A percentile compares a stretch with the other conserved stretches of the same genome.
Conservation (phyloP, 768 basidiomycete genomes). For the Mycena albidolilacea region DNA sequence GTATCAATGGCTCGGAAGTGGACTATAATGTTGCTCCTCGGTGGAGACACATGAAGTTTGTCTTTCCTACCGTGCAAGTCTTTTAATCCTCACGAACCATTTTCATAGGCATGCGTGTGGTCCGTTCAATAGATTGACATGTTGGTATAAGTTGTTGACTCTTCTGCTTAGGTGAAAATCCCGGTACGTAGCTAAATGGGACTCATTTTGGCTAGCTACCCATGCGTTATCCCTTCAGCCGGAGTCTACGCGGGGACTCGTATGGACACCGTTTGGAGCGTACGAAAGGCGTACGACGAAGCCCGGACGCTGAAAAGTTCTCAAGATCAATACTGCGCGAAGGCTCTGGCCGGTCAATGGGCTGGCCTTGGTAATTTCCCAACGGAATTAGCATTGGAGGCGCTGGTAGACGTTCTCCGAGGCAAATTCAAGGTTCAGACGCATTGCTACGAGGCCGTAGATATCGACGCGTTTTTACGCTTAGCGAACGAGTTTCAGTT, state of each 20-base stretch:
- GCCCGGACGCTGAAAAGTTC: conserved; percentile 73
- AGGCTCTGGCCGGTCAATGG: conserved; percentile 66
- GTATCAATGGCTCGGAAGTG: conserved; percentile 59
- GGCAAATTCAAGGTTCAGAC: conserved; percentile 81
- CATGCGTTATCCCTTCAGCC: conserved; percentile 47
- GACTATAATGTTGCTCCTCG: conserved; percentile 58
- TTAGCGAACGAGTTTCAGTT: conserved; percentile 80
- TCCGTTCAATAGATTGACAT: conserved; percentile 34
- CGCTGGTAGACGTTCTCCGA: conserved; percentile 81
- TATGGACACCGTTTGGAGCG: conserved; percentile 79
- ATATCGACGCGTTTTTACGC: conserved; percentile 78
- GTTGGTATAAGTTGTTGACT: background rate
- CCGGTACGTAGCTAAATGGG: conserved; percentile 54
- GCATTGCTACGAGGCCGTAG: conserved; percentile 76
- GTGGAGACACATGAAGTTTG: conserved; percentile 85
- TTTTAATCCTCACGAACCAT: conserved; percentile 1
- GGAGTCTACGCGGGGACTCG: conserved; percentile 64
- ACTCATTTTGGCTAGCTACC: conserved; percentile 19
- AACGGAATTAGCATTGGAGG: conserved; percentile 80
- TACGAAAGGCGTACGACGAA: conserved; percentile 75
- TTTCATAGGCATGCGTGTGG: conserved; percentile 63
- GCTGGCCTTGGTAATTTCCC: conserved; percentile 69
- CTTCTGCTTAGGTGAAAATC: conserved; percentile 64
- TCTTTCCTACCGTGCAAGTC: background rate
- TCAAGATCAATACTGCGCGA: conserved; percentile 76